Percentiles rank a stretch among this genome's conserved stretches.
Evolutionary conservation across 352 stramenopile species (phyloP).

Genomic region (Globisporangium iwayamae): DNA sequence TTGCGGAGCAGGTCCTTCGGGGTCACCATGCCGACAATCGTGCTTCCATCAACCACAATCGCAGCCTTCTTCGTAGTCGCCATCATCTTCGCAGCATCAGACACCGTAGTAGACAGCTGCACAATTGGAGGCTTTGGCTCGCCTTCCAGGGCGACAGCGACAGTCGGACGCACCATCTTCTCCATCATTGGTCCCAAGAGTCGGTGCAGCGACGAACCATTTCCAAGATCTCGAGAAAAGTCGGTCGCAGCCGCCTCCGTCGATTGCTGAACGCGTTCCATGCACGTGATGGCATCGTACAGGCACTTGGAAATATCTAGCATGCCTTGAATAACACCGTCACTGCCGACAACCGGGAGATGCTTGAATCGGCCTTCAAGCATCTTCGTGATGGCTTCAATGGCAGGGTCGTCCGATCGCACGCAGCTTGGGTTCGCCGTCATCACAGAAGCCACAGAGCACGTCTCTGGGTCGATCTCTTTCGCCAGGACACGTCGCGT

Average conservation of each 20-base stretch:
- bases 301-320: slow-evolving; percentile 90
- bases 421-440: slow-evolving; percentile 80
- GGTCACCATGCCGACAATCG: slow-evolving; percentile 82
- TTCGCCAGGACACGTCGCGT: slow-evolving; percentile 77
- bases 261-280: slow-evolving; percentile 86
- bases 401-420: slow-evolving; percentile 73
- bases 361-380: slow-evolving; percentile 87
- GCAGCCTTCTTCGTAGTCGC: slow-evolving; percentile 80
- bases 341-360: slow-evolving; percentile 68
- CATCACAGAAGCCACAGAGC: slow-evolving; percentile 80
- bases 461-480: slow-evolving; percentile 78
- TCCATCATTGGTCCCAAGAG: slow-evolving; percentile 86
- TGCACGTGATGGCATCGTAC: slow-evolving; percentile 83
- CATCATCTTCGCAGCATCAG: slow-evolving; percentile 82
- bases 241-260: slow-evolving; percentile 75
- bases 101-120: slow-evolving; percentile 61
- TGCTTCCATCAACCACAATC: slow-evolving; percentile 66
- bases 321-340: slow-evolving; percentile 78
- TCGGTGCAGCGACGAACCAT: slow-evolving; percentile 63
- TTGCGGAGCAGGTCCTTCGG: slow-evolving; percentile 86
- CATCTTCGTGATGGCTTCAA: slow-evolving; percentile 88
- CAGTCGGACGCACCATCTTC: slow-evolving; percentile 86
- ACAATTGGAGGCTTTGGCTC: slow-evolving; percentile 79
- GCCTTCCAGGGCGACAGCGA: slow-evolving; percentile 75
- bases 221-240: slow-evolving; percentile 75